Evolutionary conservation across 2,329 filamentous ascomycete genomes (phyloP), one percentile per base, ranked within the genome.

Genomic region (Fusarium fujikuroi): DNA sequence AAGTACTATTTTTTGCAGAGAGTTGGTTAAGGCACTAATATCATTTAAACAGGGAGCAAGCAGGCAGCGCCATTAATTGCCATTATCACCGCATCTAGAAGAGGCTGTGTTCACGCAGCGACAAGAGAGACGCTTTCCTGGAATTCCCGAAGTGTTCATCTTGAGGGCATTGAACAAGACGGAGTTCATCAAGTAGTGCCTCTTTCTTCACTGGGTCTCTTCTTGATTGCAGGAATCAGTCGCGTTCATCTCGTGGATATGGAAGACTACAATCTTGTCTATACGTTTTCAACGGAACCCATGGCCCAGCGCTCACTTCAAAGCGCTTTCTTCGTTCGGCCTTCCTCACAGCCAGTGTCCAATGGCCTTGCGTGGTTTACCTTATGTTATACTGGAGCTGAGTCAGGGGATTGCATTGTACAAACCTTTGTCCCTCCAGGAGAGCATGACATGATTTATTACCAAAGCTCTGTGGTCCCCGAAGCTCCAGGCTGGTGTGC

Each of bases 351-450:
- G 82, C 67, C 89, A 87, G 88, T 87, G 19, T 86, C 86, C 3
- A 82, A 86, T 2, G 88, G 90, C 1, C 81, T 95, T 3, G 85
- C 85, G 34, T 90, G 87, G 19, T 84, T 94, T n/a, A 90, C 88
- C 1, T 81, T 94, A 28, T 88, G 87, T 18, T 94, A 93, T 77
- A 86, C 86, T 7, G 87, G 88, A 66, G 82, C 84, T 8, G 88
- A 90, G 25, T 89, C 88, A 0, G 87, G 88, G 16, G 87, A 91
- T 54, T 89, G 91, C 63, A 85, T 93, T 25, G 83, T 94, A 70
- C 90, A 92, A 60, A 91, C 87, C 0, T 93, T 91, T 75, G 83
- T 86, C 1, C 87, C 90, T 1, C 81, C 85, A 15, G 82, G 85
- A 36, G 87, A 89, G 16, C 85, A 81, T 40, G 87, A 85, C 76